Percentiles rank a stretch among this genome's conserved stretches.
Conservation (phyloP, 1,139 yeast genomes). For the Arxiozyma bovina region DNA sequence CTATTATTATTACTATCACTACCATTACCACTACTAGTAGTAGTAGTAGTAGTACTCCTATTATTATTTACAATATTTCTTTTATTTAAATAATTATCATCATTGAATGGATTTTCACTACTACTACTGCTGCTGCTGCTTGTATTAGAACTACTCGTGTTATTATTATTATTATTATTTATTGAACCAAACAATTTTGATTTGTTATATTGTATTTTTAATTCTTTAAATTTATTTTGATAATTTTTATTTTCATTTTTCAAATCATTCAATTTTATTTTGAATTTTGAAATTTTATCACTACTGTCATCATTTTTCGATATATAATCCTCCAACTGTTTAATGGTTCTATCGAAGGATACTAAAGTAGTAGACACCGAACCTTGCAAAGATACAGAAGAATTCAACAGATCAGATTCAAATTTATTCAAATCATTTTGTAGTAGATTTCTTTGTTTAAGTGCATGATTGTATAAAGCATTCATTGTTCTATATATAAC, state of each 20-base stretch:
- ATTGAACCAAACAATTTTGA: conserved; percentile 5
- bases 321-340: conserved; percentile 58
- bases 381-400: conserved; percentile 70
- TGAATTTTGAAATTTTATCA: conserved; percentile 54
- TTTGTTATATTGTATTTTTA: conserved; percentile 60
- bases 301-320: conserved; percentile 22
- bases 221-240: conserved; percentile 47
- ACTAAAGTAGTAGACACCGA: conserved; percentile 77
- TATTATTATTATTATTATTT: not conserved
- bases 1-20: not conserved
- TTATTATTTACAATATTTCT: not conserved
- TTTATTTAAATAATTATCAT: conserved; percentile 22
- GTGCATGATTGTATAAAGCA: conserved; percentile 79
- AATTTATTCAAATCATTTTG: conserved; percentile 60
- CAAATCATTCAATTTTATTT: conserved; percentile 52
- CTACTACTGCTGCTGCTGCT: conserved; percentile 10
- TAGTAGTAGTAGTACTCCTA: no score
- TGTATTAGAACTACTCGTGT: conserved; percentile 16
- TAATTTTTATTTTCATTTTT: conserved; percentile 50
- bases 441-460: conserved; percentile 70
- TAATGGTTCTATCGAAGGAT: conserved; percentile 64
- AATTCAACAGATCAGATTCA: conserved; percentile 54
- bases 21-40: no score
- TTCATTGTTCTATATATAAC: conserved; percentile 49
- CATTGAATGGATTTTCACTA: conserved; percentile 19